phyloP scores from a whole-genome alignment of 495 filamentous ascomycete species.

The Penicillium goetzii region DNA sequence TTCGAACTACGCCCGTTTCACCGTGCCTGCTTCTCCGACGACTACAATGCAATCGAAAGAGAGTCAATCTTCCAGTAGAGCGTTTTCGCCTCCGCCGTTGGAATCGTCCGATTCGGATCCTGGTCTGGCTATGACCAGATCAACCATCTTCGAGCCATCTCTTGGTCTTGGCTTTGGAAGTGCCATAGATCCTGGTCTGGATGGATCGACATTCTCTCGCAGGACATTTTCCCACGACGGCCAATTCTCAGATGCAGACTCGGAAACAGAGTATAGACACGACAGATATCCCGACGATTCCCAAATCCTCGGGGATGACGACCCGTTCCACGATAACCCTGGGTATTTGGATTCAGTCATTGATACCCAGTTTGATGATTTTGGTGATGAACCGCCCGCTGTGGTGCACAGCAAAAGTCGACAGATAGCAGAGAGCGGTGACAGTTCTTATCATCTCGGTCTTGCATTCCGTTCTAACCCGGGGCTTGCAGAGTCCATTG shows the following conservation, averaged over 20 bases:
- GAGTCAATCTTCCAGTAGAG: conserved; percentile 39
- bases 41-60: conserved; percentile 50
- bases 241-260: conserved; percentile 50
- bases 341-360: conserved; percentile 54
- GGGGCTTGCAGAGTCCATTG: neutral
- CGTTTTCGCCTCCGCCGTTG: conserved; percentile 35
- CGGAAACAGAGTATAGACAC: conserved; percentile 34
- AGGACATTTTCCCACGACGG: conserved; percentile 42
- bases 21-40: conserved; percentile 64
- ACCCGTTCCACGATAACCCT: conserved; percentile 50
- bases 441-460: neutral
- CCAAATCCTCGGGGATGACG: conserved; percentile 36
- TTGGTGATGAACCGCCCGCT: conserved; percentile 35
- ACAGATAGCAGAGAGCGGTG: conserved; percentile 5
- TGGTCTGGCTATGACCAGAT: conserved; percentile 45
- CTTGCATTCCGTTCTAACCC: conserved; percentile 7
- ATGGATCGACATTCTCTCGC: conserved; percentile 26
- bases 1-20: conserved; percentile 63
- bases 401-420: conserved; percentile 12
- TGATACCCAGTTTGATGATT: conserved; percentile 49
- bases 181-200: conserved; percentile 25
- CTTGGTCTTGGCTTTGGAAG: conserved; percentile 16
- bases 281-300: conserved; percentile 40
- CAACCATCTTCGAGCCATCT: conserved; percentile 45
- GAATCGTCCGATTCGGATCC: conserved; percentile 34